phyloP scores from a whole-genome alignment of 805 yeast genomes.

The Sungouiella thailandica region DNA sequence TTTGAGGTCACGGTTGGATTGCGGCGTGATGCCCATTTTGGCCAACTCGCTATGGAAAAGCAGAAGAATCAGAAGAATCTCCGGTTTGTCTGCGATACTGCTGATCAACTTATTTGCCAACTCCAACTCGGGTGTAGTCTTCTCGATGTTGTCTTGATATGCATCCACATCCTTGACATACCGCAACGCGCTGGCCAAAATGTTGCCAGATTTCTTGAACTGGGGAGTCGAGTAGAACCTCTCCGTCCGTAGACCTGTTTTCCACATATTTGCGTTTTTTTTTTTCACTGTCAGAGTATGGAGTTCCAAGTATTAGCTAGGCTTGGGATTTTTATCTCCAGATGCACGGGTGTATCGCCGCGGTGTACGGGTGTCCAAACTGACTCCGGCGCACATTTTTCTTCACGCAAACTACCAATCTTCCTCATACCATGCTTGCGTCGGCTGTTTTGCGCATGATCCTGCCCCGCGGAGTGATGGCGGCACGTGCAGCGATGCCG shows the following conservation, averaged over 20 bases:
- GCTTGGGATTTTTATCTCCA: too few relatives aligned
- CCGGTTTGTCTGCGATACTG: constrained; percentile 21
- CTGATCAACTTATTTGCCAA: constrained; percentile 23
- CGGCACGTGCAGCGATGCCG: constrained; percentile 5
- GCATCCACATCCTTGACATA: constrained; percentile 27
- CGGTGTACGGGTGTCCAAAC: too few relatives aligned
- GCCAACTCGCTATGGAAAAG: constrained; percentile 29
- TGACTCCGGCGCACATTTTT: too few relatives aligned
- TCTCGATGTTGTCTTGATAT: constrained; percentile 17
- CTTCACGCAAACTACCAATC: too few relatives aligned
- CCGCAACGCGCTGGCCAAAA: constrained; percentile 16
- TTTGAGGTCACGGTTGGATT: constrained; percentile 7
- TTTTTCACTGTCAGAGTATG: too few relatives aligned
- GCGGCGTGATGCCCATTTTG: constrained; percentile 22
- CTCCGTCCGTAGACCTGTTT: too few relatives aligned
- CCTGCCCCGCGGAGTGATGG: constrained; percentile 1
- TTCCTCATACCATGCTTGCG: not conserved
- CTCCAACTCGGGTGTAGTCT: constrained; percentile 13
- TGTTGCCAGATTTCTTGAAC: constrained; percentile 8
- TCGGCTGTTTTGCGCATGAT: not conserved
- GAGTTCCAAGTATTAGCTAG: too few relatives aligned
- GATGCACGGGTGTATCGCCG: too few relatives aligned
- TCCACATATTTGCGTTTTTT: too few relatives aligned
- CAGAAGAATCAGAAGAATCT: constrained; percentile 26
- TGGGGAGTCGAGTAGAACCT: constrained; percentile 7